Conservation (phyloP, 2,329 filamentous ascomycete species). For the Exophiala sp. region DNA sequence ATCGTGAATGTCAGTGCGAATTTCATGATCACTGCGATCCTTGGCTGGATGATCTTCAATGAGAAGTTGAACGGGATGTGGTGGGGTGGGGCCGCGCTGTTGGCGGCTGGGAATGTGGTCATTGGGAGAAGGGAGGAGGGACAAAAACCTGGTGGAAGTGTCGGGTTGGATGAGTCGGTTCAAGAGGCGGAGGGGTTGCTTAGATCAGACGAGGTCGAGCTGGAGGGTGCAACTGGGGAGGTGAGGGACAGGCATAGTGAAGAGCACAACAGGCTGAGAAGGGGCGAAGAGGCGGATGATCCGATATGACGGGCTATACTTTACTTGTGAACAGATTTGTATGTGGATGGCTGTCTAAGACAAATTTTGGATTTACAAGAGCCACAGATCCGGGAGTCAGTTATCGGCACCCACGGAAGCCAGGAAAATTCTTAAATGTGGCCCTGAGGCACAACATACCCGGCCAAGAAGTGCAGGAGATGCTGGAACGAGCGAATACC, state of each 20-base stretch:
- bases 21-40: conserved; percentile 59
- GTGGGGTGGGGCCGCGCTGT: conserved; percentile 59
- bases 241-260: conserved; percentile 5
- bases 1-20: conserved; percentile 64
- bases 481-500: too few species aligned
- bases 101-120: conserved; percentile 61
- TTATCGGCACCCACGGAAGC: too few species aligned
- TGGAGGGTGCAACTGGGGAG: conserved; percentile 9
- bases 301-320: conserved; percentile 11
- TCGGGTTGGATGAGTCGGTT: conserved; percentile 13
- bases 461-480: too few species aligned
- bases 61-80: conserved; percentile 56
- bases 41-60: conserved; percentile 57
- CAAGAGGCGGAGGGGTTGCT: conserved; percentile 19
- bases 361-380: neutral
- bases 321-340: too few species aligned
- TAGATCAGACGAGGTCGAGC: conserved; percentile 10
- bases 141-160: conserved; percentile 17
- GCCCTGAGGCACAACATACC: too few species aligned
- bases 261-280: conserved; percentile 11
- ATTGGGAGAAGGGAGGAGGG: conserved; percentile 56
- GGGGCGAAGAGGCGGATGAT: conserved; percentile 19
- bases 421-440: too few species aligned
- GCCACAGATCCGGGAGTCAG: too few species aligned
- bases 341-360: too few species aligned